These are phyloP conservation scores for Pisolithus microcarpus DNA, from an alignment of 768 basidiomycete genomes.

Conservation along the genomic window DNA sequence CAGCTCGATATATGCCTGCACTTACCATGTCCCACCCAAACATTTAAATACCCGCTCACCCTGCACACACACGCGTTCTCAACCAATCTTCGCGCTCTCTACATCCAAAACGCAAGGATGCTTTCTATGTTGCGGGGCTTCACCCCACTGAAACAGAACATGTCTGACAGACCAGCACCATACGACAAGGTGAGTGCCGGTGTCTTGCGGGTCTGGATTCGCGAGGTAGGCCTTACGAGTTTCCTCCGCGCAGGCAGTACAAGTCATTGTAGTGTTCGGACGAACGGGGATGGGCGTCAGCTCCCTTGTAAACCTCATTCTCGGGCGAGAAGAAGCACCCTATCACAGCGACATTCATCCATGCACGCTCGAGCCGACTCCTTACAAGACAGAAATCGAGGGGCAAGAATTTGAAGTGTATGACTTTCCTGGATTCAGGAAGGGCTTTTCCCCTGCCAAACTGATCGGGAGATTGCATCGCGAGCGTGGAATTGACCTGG, in stretches of 20 bases:
- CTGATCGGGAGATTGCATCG: conserved; percentile 22
- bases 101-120: conserved; percentile 16
- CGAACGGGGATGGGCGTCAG: conserved; percentile 28
- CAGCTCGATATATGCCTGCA: conserved; percentile 8
- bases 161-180: conserved; percentile 21
- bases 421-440: conserved; percentile 24
- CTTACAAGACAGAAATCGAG: conserved; percentile 24
- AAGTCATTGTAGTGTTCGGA: conserved; percentile 27
- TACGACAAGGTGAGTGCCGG: conserved; percentile 21
- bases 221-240: background rate
- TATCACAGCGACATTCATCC: conserved; percentile 28
- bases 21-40: conserved; percentile 2
- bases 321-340: conserved; percentile 27
- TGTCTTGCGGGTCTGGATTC: background rate
- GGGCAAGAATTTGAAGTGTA: conserved; percentile 26
- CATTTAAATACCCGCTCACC: conserved; percentile 11
- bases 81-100: conserved; percentile 14
- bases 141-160: conserved; percentile 18
- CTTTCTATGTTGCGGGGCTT: conserved; percentile 19
- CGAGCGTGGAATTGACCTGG: conserved; percentile 26
- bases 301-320: conserved; percentile 26
- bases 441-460: conserved; percentile 16
- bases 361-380: conserved; percentile 17
- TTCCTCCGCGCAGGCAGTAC: conserved; percentile 19
- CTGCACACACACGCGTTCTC: conserved; percentile 8